phyloP scores from a whole-genome alignment of 2,329 filamentous ascomycete species.

The Aspergillus sp. region DNA sequence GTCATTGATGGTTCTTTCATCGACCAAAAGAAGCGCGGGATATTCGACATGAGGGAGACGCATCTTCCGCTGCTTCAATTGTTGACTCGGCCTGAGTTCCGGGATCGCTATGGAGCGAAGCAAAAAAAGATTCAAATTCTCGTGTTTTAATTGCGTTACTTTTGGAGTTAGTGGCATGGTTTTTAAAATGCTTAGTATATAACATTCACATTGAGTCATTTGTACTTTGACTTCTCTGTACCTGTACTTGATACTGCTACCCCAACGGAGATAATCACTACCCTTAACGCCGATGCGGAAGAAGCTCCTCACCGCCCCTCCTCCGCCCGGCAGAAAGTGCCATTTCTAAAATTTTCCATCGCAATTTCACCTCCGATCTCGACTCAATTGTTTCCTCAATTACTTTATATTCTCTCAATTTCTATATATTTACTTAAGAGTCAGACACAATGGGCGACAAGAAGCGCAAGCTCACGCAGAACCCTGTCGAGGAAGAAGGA shows the following conservation, averaged over 20 bases:
- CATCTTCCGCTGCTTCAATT: constrained; percentile 72
- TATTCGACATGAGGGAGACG: constrained; percentile 93
- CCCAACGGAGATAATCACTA: background rate
- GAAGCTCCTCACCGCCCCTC: constrained; percentile 18
- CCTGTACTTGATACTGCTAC: too few species aligned
- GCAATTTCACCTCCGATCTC: constrained; percentile 2
- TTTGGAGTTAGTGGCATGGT: background rate
- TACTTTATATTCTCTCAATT: background rate
- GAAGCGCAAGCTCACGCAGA: constrained; percentile 34
- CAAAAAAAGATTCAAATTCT: constrained; percentile 47
- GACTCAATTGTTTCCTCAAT: background rate
- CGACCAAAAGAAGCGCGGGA: constrained; percentile 86
- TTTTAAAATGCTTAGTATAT: background rate
- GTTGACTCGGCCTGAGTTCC: constrained; percentile 63
- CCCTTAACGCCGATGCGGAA: background rate
- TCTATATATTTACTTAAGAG: background rate
- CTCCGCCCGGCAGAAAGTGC: constrained; percentile 21
- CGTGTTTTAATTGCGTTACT: constrained; percentile 40
- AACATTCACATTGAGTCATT: background rate
- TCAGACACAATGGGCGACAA: constrained; percentile 26
- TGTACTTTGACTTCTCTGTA: background rate
- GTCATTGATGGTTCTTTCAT: constrained; percentile 89
- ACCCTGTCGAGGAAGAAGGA: constrained; percentile 19
- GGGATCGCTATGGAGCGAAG: constrained; percentile 57
- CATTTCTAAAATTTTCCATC: constrained; percentile 19